Conservation (phyloP, 2,329 filamentous ascomycete genomes). For the Orbilia blumenaviensis region DNA sequence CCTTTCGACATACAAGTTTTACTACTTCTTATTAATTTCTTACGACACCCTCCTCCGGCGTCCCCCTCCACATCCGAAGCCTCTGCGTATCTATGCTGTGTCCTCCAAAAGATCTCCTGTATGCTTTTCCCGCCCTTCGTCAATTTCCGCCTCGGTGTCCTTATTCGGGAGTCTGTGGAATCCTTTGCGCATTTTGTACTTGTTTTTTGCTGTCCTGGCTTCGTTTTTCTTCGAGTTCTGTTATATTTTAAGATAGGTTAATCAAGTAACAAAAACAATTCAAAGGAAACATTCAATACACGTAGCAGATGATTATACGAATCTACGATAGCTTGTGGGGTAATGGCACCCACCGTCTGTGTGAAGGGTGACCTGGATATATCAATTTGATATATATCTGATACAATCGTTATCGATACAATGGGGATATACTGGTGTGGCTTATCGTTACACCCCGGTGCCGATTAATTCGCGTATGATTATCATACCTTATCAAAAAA, state of each 20-base stretch:
- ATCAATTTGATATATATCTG: neutral
- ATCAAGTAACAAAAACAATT: constrained; percentile 40
- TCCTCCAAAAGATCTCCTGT: constrained; percentile 11
- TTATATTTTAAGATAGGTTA: constrained; percentile 48
- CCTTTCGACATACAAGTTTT: constrained; percentile 17
- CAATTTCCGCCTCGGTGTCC: constrained; percentile 33
- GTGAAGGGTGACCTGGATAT: too few species aligned
- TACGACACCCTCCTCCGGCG: constrained; percentile 28
- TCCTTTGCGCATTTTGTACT: constrained; percentile 25
- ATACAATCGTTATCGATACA: neutral
- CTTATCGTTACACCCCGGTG: neutral
- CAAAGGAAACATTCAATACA: constrained; percentile 16
- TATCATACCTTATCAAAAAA: neutral
- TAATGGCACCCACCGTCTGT: too few species aligned
- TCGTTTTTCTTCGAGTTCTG: constrained; percentile 24
- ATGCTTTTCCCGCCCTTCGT: constrained; percentile 9
- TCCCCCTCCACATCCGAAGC: constrained; percentile 14
- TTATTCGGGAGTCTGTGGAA: constrained; percentile 41
- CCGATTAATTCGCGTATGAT: neutral
- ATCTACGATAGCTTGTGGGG: neutral
- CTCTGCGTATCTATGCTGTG: constrained; percentile 5
- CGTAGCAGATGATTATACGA: neutral
- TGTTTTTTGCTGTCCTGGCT: constrained; percentile 11
- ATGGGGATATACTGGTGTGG: neutral
- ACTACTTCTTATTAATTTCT: constrained; percentile 45